A percentile compares a stretch with the other conserved stretches of the same genome.
Conservation (phyloP, 768 basidiomycete genomes). For the Hirschioporus abietinus region DNA sequence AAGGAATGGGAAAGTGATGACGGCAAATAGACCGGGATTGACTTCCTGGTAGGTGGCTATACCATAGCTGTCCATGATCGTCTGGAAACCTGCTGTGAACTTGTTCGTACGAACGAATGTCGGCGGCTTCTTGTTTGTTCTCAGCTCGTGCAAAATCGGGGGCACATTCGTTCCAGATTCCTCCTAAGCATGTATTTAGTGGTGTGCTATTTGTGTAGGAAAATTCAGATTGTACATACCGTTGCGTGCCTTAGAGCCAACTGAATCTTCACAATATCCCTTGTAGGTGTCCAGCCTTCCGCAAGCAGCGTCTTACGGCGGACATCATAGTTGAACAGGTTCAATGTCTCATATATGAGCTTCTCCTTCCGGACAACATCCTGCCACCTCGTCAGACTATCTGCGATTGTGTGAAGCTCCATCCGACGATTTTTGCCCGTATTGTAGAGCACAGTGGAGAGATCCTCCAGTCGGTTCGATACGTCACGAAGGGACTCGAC, state of each 20-base stretch:
- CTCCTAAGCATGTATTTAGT: slow-evolving; percentile 39
- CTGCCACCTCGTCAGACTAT: slow-evolving; percentile 84
- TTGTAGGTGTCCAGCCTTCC: slow-evolving; percentile 95
- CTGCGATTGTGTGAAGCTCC: slow-evolving; percentile 81
- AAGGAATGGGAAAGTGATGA: slow-evolving; percentile 94
- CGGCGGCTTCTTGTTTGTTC: slow-evolving; percentile 87
- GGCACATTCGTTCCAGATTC: slow-evolving; percentile 90
- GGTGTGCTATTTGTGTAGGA: slow-evolving; percentile 3
- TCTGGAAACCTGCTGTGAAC: slow-evolving; percentile 95
- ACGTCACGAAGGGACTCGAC: slow-evolving; percentile 88
- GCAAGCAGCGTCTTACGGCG: slow-evolving; percentile 92
- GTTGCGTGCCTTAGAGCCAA: slow-evolving; percentile 85
- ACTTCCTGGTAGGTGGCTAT: slow-evolving; percentile 93
- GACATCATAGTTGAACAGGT: slow-evolving; percentile 92
- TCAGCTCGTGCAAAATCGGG: slow-evolving; percentile 87
- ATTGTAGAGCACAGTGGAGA: slow-evolving; percentile 84
- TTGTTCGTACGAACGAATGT: slow-evolving; percentile 94
- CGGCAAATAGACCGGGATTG: slow-evolving; percentile 91
- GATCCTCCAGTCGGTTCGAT: slow-evolving; percentile 81
- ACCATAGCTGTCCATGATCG: slow-evolving; percentile 98
- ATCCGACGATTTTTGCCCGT: slow-evolving; percentile 77
- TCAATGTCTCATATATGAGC: slow-evolving; percentile 91
- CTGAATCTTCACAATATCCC: slow-evolving; percentile 86
- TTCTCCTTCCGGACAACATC: slow-evolving; percentile 95
- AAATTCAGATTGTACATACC: slow-evolving; percentile 30